Evolutionary conservation across 1,284 basidiomycete species (phyloP).

Genomic region (Grifola frondosa): DNA sequence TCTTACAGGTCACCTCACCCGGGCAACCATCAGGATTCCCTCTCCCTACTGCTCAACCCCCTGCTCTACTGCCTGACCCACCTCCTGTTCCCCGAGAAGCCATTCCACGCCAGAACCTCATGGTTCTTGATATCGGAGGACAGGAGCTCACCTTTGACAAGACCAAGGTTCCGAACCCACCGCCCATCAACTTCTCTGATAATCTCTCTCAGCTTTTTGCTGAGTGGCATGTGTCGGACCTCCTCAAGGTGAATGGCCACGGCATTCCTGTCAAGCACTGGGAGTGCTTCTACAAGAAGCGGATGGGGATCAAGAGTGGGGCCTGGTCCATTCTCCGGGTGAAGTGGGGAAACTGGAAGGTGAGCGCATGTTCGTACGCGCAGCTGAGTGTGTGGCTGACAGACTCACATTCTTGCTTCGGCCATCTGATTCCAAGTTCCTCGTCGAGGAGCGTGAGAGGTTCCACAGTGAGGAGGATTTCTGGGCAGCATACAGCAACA

Average conservation of each 20-base stretch:
- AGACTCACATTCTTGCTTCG: no score
- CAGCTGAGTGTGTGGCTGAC: background rate
- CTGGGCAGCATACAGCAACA: constrained; percentile 16
- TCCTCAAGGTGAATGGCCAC: constrained; percentile 16
- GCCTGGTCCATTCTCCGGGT: constrained; percentile 15
- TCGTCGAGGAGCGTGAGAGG: constrained; percentile 18
- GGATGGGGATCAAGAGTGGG: constrained; percentile 2
- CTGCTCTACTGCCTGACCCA: background rate
- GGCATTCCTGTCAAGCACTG: constrained; percentile 24
- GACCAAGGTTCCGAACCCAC: constrained; percentile 13
- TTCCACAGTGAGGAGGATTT: constrained; percentile 14
- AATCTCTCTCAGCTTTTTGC: constrained; percentile 17
- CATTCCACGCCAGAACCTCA: constrained; percentile 1
- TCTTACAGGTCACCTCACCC: no score
- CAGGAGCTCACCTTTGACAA: constrained; percentile 12
- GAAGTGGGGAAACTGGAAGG: constrained; percentile 27
- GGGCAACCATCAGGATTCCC: no score
- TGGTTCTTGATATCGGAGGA: constrained; percentile 9
- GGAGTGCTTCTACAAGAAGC: constrained; percentile 21
- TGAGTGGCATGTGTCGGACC: constrained; percentile 21
- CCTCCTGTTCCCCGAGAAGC: background rate
- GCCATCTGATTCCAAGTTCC: no score
- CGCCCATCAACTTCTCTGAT: constrained; percentile 15
- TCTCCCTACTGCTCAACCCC: no score
- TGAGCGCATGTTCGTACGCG: constrained; percentile 6